These are phyloP conservation scores for Fusarium xyrophilum DNA, from an alignment of 2,329 filamentous ascomycete species.

Conservation along the genomic window DNA sequence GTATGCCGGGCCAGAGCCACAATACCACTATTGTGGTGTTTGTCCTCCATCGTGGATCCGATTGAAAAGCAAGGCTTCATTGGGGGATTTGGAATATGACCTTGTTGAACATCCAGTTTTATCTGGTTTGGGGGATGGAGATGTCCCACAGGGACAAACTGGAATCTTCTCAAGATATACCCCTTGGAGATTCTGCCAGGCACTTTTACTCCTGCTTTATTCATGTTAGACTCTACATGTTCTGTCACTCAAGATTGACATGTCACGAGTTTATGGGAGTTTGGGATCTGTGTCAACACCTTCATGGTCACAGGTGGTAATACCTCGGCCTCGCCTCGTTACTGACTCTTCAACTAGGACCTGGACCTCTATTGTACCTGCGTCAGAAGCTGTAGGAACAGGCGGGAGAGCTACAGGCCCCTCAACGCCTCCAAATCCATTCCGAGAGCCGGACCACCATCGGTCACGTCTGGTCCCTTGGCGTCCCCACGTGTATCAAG, in stretches of 20 bases:
- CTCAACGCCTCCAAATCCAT: slow-evolving; percentile 1
- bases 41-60: background rate
- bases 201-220: background rate
- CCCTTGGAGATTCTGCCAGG: background rate
- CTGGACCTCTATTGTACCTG: slow-evolving; percentile 6
- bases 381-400: slow-evolving; percentile 21
- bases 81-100: slow-evolving; percentile 25
- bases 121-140: slow-evolving; percentile 12
- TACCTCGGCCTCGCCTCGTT: slow-evolving; percentile 3
- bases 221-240: background rate
- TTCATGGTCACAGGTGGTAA: background rate
- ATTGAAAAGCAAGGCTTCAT: background rate
- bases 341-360: background rate
- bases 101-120: slow-evolving; percentile 4
- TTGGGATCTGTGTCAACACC: background rate
- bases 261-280: background rate
- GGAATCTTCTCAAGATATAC: slow-evolving; percentile 2
- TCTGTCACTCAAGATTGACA: background rate
- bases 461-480: slow-evolving; percentile 27
- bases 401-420: slow-evolving; percentile 14
- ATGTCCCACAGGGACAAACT: background rate
- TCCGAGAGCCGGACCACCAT: slow-evolving; percentile 14
- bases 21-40: slow-evolving; percentile 3
- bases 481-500: slow-evolving; percentile 17
- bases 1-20: background rate